These are phyloP conservation scores for Viridothelium virens DNA, from an alignment of 495 filamentous ascomycete species.

Conservation along the genomic window DNA sequence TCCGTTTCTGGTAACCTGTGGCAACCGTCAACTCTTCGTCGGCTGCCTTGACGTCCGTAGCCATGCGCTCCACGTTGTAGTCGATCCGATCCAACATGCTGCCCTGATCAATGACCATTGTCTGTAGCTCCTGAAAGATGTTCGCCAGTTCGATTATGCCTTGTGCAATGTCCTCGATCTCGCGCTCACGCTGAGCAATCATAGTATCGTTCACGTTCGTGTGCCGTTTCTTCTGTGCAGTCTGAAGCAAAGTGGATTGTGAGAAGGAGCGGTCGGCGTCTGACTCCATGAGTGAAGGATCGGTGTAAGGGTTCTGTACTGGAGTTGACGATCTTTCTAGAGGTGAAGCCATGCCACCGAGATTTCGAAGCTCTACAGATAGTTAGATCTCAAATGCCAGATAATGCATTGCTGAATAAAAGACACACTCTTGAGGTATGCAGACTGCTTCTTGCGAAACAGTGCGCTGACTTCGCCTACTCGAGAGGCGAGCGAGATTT, in stretches of 20 bases:
- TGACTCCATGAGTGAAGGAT: constrained; percentile 79
- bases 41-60: constrained; percentile 76
- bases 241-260: constrained; percentile 75
- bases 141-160: constrained; percentile 95
- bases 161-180: constrained; percentile 95
- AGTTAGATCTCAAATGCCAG: constrained; percentile 2
- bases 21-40: constrained; percentile 84
- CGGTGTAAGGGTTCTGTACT: constrained; percentile 53
- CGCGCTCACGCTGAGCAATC: constrained; percentile 88
- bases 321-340: constrained; percentile 60
- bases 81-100: constrained; percentile 97
- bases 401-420: not conserved
- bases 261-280: constrained; percentile 89
- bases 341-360: constrained; percentile 57
- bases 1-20: constrained; percentile 78
- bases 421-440: constrained; percentile 79
- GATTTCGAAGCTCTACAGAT: constrained; percentile 69
- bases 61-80: constrained; percentile 94
- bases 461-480: constrained; percentile 88
- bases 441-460: constrained; percentile 94
- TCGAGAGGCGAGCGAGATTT: constrained; percentile 75
- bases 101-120: constrained; percentile 96
- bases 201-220: constrained; percentile 71
- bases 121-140: constrained; percentile 91
- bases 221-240: constrained; percentile 53